These are phyloP conservation scores for Magnolia sinica DNA, from an alignment of 164 flowering plant genomes.

Conservation along the genomic window DNA sequence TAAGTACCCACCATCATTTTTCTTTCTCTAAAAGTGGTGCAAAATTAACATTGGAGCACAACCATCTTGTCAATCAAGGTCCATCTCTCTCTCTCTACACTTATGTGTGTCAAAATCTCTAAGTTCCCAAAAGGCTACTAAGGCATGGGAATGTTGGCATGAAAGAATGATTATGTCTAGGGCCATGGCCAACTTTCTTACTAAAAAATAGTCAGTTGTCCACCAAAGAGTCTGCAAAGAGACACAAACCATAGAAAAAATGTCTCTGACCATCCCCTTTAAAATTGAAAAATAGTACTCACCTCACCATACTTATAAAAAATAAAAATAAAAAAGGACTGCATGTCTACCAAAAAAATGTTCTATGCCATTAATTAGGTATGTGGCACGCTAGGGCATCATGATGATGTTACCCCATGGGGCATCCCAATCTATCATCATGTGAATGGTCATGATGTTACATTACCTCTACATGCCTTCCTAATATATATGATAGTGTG, in stretches of 20 bases:
- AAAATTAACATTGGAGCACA: background rate
- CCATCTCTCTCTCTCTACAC: conserved; percentile 8
- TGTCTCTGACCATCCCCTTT: conserved; percentile 26
- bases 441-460: conserved; percentile 1
- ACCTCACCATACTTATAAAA: background rate
- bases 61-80: background rate
- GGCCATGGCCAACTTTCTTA: conserved; percentile 29
- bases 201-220: conserved; percentile 1
- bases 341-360: background rate
- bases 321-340: background rate
- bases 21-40: background rate
- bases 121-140: conserved; percentile 10
- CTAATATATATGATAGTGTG: conserved; percentile 5
- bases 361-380: background rate
- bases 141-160: conserved; percentile 30
- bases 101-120: background rate
- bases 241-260: conserved; percentile 13
- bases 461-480: background rate
- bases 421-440: conserved; percentile 3
- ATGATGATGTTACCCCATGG: conserved; percentile 4
- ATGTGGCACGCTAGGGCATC: conserved; percentile 19
- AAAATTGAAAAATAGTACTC: background rate
- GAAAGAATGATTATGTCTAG: conserved; percentile 34
- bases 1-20: background rate
- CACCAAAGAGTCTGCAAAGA: conserved; percentile 23